Evolutionary conservation across 768 basidiomycete species (phyloP).

Genomic region (Lentinus tigrinus): DNA sequence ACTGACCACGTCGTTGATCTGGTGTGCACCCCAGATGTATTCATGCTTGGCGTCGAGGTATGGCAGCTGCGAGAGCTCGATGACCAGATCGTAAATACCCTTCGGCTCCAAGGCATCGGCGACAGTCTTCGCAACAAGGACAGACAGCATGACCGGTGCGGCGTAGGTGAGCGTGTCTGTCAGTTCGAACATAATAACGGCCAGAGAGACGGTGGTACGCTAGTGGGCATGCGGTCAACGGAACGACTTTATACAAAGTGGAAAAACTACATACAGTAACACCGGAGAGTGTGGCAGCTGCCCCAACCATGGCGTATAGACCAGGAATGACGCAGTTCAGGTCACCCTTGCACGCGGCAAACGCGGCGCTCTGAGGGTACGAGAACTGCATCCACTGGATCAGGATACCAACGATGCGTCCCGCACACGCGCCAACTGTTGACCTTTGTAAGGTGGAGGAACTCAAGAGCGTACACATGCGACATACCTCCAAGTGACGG

Average conservation of each 20-base stretch:
- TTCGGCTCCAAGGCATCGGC: conserved; percentile 88
- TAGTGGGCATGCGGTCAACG: conserved; percentile 26
- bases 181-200: conserved; percentile 95
- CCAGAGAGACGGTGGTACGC: conserved; percentile 89
- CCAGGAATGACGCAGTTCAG: conserved; percentile 84
- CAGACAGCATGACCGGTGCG: conserved; percentile 83
- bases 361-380: conserved; percentile 60
- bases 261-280: conserved; percentile 72
- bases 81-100: conserved; percentile 96
- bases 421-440: conserved; percentile 86
- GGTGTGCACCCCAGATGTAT: conserved; percentile 79
- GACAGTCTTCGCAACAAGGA: conserved; percentile 88
- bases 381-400: conserved; percentile 75
- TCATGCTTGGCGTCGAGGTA: conserved; percentile 91
- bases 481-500: conserved; percentile 70
- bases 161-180: conserved; percentile 92
- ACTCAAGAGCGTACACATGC: background rate
- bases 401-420: conserved; percentile 78
- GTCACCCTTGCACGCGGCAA: conserved; percentile 62
- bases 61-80: conserved; percentile 83
- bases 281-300: conserved; percentile 92
- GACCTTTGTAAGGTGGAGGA: background rate
- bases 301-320: conserved; percentile 94
- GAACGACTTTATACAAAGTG: conserved; percentile 3
- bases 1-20: conserved; percentile 78